These are phyloP conservation scores for Apiotrichum mycotoxinovorans DNA, from an alignment of 1,284 basidiomycete species.

Conservation along the genomic window DNA sequence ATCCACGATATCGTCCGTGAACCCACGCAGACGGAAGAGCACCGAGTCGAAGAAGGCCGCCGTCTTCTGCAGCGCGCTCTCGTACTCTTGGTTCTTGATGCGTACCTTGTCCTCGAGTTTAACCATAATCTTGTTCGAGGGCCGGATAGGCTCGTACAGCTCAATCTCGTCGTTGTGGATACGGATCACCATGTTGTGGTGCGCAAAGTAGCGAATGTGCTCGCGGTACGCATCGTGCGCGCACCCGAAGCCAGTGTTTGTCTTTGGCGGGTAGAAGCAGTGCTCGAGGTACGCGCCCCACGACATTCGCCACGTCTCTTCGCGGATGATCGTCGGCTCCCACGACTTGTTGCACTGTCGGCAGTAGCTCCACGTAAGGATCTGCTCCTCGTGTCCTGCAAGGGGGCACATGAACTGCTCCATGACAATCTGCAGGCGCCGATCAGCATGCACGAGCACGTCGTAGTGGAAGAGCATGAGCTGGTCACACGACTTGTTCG, in stretches of 20 bases:
- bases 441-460: slow-evolving; percentile 84
- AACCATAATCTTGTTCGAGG: slow-evolving; percentile 79
- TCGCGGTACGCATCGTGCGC: slow-evolving; percentile 91
- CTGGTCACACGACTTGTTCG: slow-evolving; percentile 76
- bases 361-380: slow-evolving; percentile 92
- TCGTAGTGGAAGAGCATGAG: slow-evolving; percentile 79
- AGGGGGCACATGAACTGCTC: slow-evolving; percentile 62
- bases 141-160: slow-evolving; percentile 82
- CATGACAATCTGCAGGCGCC: slow-evolving; percentile 75
- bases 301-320: slow-evolving; percentile 71
- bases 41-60: slow-evolving; percentile 59
- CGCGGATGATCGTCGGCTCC: slow-evolving; percentile 82
- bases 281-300: slow-evolving; percentile 51
- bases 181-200: slow-evolving; percentile 65
- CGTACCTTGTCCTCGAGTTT: slow-evolving; percentile 79
- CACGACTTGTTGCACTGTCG: slow-evolving; percentile 74
- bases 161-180: slow-evolving; percentile 83
- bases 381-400: slow-evolving; percentile 59
- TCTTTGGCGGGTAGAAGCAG: slow-evolving; percentile 76
- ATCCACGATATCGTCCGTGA: slow-evolving; percentile 46
- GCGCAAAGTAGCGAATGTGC: slow-evolving; percentile 87
- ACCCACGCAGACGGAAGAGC: slow-evolving; percentile 45
- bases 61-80: slow-evolving; percentile 70
- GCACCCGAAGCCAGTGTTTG: slow-evolving; percentile 62
- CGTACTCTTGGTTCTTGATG: slow-evolving; percentile 86